A percentile compares a stretch with the other conserved stretches of the same genome.
phyloP scores from a whole-genome alignment of 805 yeast species.

The Wickerhamomyces pijperi region DNA sequence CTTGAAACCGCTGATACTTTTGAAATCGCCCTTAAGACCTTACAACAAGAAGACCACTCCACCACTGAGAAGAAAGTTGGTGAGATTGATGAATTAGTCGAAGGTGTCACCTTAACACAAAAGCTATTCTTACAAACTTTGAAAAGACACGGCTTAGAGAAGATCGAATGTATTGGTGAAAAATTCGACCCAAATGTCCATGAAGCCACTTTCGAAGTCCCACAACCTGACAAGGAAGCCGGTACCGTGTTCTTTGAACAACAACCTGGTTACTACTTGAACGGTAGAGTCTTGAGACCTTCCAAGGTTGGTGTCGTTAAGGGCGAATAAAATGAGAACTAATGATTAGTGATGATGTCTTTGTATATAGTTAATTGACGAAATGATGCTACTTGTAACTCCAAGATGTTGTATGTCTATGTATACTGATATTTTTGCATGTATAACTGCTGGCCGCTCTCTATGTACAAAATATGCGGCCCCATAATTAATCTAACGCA shows the following conservation, averaged over 20 bases:
- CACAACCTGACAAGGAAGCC: conserved; percentile 43
- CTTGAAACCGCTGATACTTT: conserved; percentile 20
- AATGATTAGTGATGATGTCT: too few species aligned
- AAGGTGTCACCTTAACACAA: conserved; percentile 41
- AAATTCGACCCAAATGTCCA: conserved; percentile 41
- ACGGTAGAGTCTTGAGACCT: conserved; percentile 42
- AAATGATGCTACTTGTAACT: too few species aligned
- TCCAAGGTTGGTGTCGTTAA: conserved; percentile 47
- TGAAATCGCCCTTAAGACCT: conserved; percentile 18
- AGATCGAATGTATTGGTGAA: conserved; percentile 38
- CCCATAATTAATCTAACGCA: too few species aligned
- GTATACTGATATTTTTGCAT: too few species aligned
- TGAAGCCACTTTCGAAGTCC: conserved; percentile 41
- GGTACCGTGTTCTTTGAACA: conserved; percentile 45
- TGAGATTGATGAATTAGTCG: conserved; percentile 37
- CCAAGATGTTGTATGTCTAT: not conserved
- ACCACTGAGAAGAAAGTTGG: conserved; percentile 16
- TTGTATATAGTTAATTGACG: not conserved
- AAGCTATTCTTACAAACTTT: conserved; percentile 37
- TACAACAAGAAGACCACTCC: conserved; percentile 17
- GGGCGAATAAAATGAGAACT: conserved; percentile 19
- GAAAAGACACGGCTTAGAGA: conserved; percentile 35
- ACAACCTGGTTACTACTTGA: conserved; percentile 40
- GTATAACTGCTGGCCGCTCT: too few species aligned
- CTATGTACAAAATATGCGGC: too few species aligned